A percentile compares a stretch with the other conserved stretches of the same genome.
These are phyloP conservation scores for Eutrema yunnanense DNA, from an alignment of 345 rosid species.

Conservation along the genomic window DNA sequence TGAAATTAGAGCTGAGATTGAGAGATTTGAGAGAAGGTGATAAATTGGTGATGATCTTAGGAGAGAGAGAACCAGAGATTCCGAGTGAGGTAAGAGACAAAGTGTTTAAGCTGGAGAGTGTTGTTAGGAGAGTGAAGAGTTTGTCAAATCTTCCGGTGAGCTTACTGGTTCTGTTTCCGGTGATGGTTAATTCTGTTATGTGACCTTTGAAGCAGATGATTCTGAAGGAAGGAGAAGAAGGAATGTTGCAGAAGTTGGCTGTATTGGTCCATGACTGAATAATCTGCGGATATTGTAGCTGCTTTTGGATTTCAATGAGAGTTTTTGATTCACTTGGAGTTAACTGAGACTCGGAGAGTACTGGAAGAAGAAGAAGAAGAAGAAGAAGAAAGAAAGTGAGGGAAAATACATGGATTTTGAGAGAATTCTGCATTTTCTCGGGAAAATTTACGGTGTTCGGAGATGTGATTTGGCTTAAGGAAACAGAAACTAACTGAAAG, in stretches of 20 bases:
- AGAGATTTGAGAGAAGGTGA: constrained; percentile 44
- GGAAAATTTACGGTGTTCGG: neutral
- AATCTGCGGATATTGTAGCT: constrained; percentile 59
- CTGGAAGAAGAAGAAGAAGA: constrained; percentile 20
- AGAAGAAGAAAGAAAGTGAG: constrained; percentile 23
- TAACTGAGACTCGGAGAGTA: constrained; percentile 45
- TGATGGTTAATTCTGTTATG: constrained; percentile 50
- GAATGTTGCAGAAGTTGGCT: constrained; percentile 70
- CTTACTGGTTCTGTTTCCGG: constrained; percentile 52
- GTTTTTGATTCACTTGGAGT: constrained; percentile 45
- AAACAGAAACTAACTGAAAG: constrained; percentile 1
- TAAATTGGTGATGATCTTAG: constrained; percentile 43
- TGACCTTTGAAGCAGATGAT: constrained; percentile 48
- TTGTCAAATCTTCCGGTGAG: constrained; percentile 51
- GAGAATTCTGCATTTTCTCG: constrained; percentile 12
- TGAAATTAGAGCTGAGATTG: constrained; percentile 71
- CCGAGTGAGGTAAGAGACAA: constrained; percentile 72
- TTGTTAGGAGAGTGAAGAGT: constrained; percentile 60
- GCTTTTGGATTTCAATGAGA: constrained; percentile 55
- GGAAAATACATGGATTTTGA: constrained; percentile 7
- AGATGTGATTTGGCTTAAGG: constrained; percentile 14
- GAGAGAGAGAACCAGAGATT: constrained; percentile 68
- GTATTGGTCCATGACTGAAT: constrained; percentile 73
- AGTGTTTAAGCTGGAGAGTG: constrained; percentile 51
- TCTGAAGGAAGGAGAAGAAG: constrained; percentile 51